Conservation (phyloP, 2,329 filamentous ascomycete genomes). For the Fusarium piperis region DNA sequence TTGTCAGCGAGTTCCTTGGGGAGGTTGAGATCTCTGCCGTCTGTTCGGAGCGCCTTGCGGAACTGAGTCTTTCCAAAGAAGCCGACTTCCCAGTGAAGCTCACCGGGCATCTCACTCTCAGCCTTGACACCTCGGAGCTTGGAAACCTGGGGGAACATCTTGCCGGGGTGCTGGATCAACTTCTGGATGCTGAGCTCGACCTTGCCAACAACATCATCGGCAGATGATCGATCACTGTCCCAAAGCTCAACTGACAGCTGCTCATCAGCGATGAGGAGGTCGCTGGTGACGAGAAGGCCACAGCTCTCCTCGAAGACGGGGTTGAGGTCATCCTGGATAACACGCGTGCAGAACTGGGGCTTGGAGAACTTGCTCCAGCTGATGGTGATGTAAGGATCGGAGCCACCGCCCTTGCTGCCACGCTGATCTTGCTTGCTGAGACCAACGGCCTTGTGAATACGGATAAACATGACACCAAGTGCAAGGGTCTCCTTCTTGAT, state of each 20-base stretch:
- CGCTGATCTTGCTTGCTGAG: conserved; percentile 91
- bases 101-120: conserved; percentile 88
- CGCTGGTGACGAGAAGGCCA: conserved; percentile 85
- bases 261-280: conserved; percentile 93
- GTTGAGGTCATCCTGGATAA: conserved; percentile 94
- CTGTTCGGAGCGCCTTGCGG: conserved; percentile 82
- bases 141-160: conserved; percentile 90
- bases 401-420: conserved; percentile 85
- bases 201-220: conserved; percentile 95
- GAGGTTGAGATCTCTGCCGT: conserved; percentile 83
- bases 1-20: conserved; percentile 78
- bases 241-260: conserved; percentile 93
- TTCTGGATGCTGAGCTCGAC: conserved; percentile 94
- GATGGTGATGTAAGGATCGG: conserved; percentile 94
- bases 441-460: conserved; percentile 86
- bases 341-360: conserved; percentile 95
- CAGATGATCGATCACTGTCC: conserved; percentile 93
- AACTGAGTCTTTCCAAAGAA: conserved; percentile 94
- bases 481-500: conserved; percentile 90
- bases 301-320: conserved; percentile 91
- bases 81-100: conserved; percentile 95
- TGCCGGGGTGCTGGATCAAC: conserved; percentile 89
- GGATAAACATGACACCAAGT: conserved; percentile 89
- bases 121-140: conserved; percentile 85
- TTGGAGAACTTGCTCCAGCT: conserved; percentile 97